Base-by-base conservation (phyloP, 345 rosid species). In the Brassica juncea region DNA sequence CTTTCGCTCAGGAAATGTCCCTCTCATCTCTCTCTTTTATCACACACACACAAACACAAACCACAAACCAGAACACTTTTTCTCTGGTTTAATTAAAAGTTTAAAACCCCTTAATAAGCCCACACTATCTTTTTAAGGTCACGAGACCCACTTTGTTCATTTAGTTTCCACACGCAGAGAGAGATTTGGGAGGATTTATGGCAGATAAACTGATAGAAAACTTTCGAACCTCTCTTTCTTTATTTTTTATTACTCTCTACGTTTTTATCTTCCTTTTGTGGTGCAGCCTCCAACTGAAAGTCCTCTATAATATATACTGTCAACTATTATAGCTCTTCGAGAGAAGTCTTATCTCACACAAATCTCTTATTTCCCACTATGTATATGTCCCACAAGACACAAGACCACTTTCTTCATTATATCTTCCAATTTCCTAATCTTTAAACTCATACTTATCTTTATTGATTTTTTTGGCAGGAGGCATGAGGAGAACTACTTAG, bases 181-280 rank as follows among this genome's bases (percentile, higher is more conserved):
- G 83, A 78, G 84, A 86, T 11, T 10, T 86, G 86, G 87, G 70
- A 82, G 86, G 82, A 79, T 59, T 75, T 82, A 84, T 82, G 88
- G 74, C 92, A 91, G 91, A 85, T 79, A 78, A 86, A 91, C 99
- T 92, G 97, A 92, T 87, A 91, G 93, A 88, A 86, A 89, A 88
- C 95, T 91, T 89, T 88, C 86, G 89, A 88, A 84, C 80, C 86
- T 81, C 84, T 73, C 85, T 83, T 79, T 34, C 85, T 85, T 82
- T 86, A 81, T 76, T 82, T 86, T 85, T 85, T 78, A 72, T 72
- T 84, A 84, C 89, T 84, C 86, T 82, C 85, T 86, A 82, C 82
- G 75, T 54, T 54, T 75, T 75, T 75, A 27, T 55, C 67, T 80
- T 70, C 71, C 19, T 75, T 80, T 70, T 74, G 66, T 74, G 58